Base-by-base conservation (phyloP, 352 stramenopile species). In the Elongisporangium prolatum region DNA sequence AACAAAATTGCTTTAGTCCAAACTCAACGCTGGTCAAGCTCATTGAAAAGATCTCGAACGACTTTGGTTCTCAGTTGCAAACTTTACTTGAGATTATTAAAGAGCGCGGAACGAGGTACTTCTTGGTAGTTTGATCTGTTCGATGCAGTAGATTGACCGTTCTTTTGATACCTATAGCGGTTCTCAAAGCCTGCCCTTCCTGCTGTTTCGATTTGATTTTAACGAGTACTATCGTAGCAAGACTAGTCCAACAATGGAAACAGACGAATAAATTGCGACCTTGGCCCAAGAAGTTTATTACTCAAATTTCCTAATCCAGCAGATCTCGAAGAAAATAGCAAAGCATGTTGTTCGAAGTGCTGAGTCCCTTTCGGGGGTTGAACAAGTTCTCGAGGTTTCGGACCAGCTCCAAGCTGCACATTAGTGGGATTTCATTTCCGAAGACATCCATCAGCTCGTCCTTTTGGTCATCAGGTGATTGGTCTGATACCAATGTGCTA, bases 191-290 rank as follows among this genome's bases (percentile, higher is more conserved):
- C 65, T 97, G 5, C 84, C 85, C 9, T 96, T 92, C 44, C 70
- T 97, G 9, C 76, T 89, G 44, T 92, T 91, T 9, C 89, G 89
- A 8, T 93, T 97, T 48, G 90, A 97, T 64, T 97, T 97, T 61
- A 97, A 97, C 61, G 86, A 95, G 67, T 97, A 79, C 50, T 97
- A 97, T 24, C 67, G 69, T 47, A 80, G 74, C 25, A 89, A 91
- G 56, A 74, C 61, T 17, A 56, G 68, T 18, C 68, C 80, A 40
- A 25, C 59, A 5, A 71, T 69, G 50, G 77, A 83, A 25, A 38
- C 56, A 48, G 75, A 88, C 25, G 77, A 87, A 59, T 88, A 65
- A 74, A 50, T 14, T 24, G 56, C 20, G 16, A 9, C 22, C n/a
- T n/a, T n/a, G n/a, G n/a, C n/a, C n/a, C n/a, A n/a, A n/a, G n/a